A percentile compares a stretch with the other conserved stretches of the same genome.
phyloP scores from a whole-genome alignment of 768 basidiomycete species.

The Lyophyllum decastes region DNA sequence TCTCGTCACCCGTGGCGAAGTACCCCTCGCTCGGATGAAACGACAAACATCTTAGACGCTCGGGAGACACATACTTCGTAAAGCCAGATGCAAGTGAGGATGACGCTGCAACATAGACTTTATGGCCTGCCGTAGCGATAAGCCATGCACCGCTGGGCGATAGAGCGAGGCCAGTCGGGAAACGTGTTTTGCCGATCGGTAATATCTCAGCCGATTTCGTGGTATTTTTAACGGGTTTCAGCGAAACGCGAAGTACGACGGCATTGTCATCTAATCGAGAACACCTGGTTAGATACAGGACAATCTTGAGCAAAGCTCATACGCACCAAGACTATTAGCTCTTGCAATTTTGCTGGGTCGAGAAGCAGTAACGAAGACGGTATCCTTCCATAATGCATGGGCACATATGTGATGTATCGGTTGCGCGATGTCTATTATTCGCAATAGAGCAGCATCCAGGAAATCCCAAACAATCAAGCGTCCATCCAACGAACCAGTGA shows the following conservation, averaged over 20 bases:
- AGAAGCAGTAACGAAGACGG: slow-evolving; percentile 70
- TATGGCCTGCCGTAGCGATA: slow-evolving; percentile 72
- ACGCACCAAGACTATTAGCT: slow-evolving; percentile 30
- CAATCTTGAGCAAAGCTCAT: not conserved
- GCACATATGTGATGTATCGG: slow-evolving; percentile 73
- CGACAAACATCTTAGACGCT: slow-evolving; percentile 78
- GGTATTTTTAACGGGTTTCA: slow-evolving; percentile 47
- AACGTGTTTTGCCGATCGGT: slow-evolving; percentile 67
- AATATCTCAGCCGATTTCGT: slow-evolving; percentile 50
- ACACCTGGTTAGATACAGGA: slow-evolving; percentile 6
- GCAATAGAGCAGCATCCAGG: slow-evolving; percentile 77
- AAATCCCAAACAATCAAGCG: slow-evolving; percentile 91
- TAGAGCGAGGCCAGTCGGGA: slow-evolving; percentile 63
- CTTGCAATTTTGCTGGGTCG: slow-evolving; percentile 47
- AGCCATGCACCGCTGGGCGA: slow-evolving; percentile 81
- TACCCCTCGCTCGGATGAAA: slow-evolving; percentile 90
- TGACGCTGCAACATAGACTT: slow-evolving; percentile 72
- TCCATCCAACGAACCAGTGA: slow-evolving; percentile 86
- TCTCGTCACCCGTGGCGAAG: slow-evolving; percentile 91
- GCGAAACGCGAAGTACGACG: slow-evolving; percentile 62
- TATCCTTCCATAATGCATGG: slow-evolving; percentile 67
- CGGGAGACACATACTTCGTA: slow-evolving; percentile 81
- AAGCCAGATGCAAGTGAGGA: slow-evolving; percentile 64
- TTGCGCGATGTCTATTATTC: slow-evolving; percentile 69
- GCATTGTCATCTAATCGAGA: slow-evolving; percentile 49